These are phyloP conservation scores for Stipa capillata DNA, from an alignment of 176 grass and related monocot genomes.

Conservation along the genomic window DNA sequence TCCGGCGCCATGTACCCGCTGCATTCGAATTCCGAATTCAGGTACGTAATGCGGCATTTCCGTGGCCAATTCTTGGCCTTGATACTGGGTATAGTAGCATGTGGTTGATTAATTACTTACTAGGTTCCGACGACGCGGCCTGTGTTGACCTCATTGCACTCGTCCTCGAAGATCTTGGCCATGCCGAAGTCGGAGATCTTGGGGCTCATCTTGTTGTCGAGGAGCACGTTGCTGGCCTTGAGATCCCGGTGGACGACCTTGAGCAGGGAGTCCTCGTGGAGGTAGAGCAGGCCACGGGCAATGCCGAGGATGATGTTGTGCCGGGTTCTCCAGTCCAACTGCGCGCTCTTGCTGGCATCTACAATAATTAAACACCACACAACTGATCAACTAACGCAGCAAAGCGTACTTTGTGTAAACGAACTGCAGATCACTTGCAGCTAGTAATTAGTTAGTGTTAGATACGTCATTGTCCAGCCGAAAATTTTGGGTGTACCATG, in stretches of 20 bases:
- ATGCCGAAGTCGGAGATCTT: conserved; percentile 97
- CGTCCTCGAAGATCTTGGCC: conserved; percentile 85
- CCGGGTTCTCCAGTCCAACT: conserved; percentile 59
- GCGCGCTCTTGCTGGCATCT: conserved; percentile 45
- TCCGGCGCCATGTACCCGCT: conserved; percentile 93
- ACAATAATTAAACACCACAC: too few species aligned
- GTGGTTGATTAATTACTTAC: conserved; percentile 16
- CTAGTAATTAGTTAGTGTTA: not conserved
- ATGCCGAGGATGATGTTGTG: conserved; percentile 65
- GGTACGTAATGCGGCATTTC: not conserved
- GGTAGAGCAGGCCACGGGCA: conserved; percentile 65
- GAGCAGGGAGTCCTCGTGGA: conserved; percentile 81
- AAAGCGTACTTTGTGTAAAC: not conserved
- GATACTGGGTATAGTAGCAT: not conserved
- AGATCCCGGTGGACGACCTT: conserved; percentile 82
- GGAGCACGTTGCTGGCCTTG: conserved; percentile 88
- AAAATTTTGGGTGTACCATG: not conserved
- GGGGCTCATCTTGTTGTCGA: conserved; percentile 78
- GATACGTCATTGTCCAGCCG: not conserved
- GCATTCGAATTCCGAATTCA: not conserved
- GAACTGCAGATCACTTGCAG: not conserved
- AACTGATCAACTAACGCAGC: not conserved
- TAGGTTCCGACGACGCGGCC: conserved; percentile 72
- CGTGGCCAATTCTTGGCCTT: not conserved
- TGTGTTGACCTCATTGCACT: conserved; percentile 50